Evolutionary conservation across 306 rosid species (phyloP).

Genomic region (Cicer yamashitae): DNA sequence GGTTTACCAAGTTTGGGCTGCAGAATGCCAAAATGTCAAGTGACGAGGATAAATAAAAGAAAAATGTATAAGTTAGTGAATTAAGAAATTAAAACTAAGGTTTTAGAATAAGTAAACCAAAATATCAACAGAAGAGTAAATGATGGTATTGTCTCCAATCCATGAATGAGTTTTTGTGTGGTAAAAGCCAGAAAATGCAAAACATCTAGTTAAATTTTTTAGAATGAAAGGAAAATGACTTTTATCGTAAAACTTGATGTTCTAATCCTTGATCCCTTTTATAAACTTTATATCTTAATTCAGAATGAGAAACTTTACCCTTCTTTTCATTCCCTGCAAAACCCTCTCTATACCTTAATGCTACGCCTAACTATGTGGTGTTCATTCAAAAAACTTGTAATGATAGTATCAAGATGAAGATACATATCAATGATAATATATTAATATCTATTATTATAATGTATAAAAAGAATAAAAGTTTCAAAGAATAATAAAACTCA

Average conservation of each 20-base stretch:
- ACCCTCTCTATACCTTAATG: conserved; percentile 9
- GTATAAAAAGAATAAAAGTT: background rate
- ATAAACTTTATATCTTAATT: background rate
- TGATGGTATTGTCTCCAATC: conserved; percentile 23
- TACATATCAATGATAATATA: conserved; percentile 15
- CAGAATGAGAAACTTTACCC: conserved; percentile 8
- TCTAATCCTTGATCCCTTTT: conserved; percentile 6
- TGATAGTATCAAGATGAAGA: conserved; percentile 3
- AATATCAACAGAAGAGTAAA: conserved; percentile 27
- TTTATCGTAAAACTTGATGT: background rate
- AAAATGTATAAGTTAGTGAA: conserved; percentile 52
- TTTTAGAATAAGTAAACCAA: conserved; percentile 18
- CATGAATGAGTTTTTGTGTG: conserved; percentile 7
- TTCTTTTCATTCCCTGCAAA: background rate
- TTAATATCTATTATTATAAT: background rate
- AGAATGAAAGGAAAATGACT: background rate
- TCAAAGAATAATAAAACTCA: conserved; percentile 25
- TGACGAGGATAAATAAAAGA: conserved; percentile 36
- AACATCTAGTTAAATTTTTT: conserved; percentile 27
- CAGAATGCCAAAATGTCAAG: conserved; percentile 44
- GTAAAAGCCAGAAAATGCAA: conserved; percentile 29
- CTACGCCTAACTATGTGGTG: conserved; percentile 8
- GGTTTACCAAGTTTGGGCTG: conserved; percentile 91
- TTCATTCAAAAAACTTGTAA: conserved; percentile 25
- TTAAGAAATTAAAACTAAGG: conserved; percentile 35